Conservation (phyloP, 2,329 filamentous ascomycete genomes). For the Graphilbum ipis-grandicollis region DNA sequence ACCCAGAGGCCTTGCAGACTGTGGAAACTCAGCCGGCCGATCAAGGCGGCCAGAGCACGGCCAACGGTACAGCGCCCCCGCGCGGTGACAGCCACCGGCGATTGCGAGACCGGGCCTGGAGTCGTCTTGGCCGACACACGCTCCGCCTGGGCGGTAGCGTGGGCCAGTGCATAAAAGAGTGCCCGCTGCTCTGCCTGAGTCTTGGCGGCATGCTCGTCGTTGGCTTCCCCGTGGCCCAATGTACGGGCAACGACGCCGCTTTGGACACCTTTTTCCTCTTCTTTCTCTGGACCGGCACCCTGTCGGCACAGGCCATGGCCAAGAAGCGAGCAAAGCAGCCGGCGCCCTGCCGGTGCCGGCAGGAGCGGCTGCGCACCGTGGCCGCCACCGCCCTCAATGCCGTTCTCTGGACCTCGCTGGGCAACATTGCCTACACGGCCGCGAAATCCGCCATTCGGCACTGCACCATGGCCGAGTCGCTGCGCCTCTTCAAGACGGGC, state of each 20-base stretch:
- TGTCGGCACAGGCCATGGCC: conserved; percentile 20
- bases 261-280: conserved; percentile 30
- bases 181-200: conserved; percentile 15
- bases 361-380: conserved; percentile 11
- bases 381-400: conserved; percentile 27
- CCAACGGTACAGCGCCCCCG: too few species aligned
- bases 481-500: conserved; percentile 13
- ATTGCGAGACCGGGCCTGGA: not conserved
- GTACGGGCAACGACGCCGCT: conserved; percentile 15
- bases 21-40: too few species aligned
- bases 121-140: too few species aligned
- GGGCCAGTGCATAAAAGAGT: conserved; percentile 2
- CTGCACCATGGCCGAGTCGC: conserved; percentile 8
- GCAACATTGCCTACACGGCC: conserved; percentile 25
- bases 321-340: too few species aligned
- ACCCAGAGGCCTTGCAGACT: too few species aligned
- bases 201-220: conserved; percentile 17
- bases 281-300: conserved; percentile 28
- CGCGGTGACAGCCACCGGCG: not conserved
- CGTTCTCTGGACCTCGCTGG: conserved; percentile 27
- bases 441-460: conserved; percentile 17
- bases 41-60: too few species aligned
- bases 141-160: too few species aligned
- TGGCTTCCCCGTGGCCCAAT: conserved; percentile 23
- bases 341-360: not conserved